A percentile compares a stretch with the other conserved stretches of the same genome.
Evolutionary conservation across 1,284 basidiomycete species (phyloP).

Genomic region (Trametes polyzona): DNA sequence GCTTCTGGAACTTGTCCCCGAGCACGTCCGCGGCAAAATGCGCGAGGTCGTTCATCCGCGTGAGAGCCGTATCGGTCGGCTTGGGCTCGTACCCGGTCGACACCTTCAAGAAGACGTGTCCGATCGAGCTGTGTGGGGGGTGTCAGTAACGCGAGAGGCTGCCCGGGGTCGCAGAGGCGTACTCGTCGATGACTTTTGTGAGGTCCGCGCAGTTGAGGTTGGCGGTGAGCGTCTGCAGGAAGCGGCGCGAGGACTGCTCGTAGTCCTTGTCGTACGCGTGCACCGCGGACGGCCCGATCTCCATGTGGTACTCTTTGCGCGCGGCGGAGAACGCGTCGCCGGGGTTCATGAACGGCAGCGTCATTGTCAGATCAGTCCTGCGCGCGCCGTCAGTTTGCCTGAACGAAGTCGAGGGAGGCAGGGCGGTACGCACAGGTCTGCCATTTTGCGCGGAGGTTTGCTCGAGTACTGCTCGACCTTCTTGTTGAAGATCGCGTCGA

Average conservation of each 20-base stretch:
- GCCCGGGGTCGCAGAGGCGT: not conserved
- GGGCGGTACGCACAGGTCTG: slow-evolving; percentile 20
- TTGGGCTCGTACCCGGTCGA: slow-evolving; percentile 25
- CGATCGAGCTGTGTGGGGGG: slow-evolving; percentile 15
- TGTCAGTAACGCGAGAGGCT: not conserved
- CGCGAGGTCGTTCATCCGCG: slow-evolving; percentile 29
- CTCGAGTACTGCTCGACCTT: slow-evolving; percentile 28
- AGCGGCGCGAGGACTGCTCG: slow-evolving; percentile 19
- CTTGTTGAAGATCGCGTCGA: slow-evolving; percentile 34
- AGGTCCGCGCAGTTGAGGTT: slow-evolving; percentile 14
- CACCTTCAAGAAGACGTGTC: slow-evolving; percentile 24
- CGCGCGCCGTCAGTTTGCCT: not conserved
- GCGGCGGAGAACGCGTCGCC: slow-evolving; percentile 23
- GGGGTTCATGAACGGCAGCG: slow-evolving; percentile 29
- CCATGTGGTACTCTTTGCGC: slow-evolving; percentile 26
- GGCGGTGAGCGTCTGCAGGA: slow-evolving; percentile 14
- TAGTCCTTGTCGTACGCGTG: slow-evolving; percentile 19
- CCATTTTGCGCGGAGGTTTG: slow-evolving; percentile 28
- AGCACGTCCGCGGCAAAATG: slow-evolving; percentile 32
- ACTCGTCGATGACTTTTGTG: slow-evolving; percentile 18
- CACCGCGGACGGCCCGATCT: slow-evolving; percentile 18
- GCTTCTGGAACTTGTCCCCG: slow-evolving; percentile 33
- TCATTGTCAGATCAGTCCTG: slow-evolving; percentile 23
- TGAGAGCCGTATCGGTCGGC: slow-evolving; percentile 26
- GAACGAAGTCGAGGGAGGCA: not conserved